A percentile compares a stretch with the other conserved stretches of the same genome.
Evolutionary conservation across 2,329 filamentous ascomycete species (phyloP).

Genomic region (Beauveria brongniartii): DNA sequence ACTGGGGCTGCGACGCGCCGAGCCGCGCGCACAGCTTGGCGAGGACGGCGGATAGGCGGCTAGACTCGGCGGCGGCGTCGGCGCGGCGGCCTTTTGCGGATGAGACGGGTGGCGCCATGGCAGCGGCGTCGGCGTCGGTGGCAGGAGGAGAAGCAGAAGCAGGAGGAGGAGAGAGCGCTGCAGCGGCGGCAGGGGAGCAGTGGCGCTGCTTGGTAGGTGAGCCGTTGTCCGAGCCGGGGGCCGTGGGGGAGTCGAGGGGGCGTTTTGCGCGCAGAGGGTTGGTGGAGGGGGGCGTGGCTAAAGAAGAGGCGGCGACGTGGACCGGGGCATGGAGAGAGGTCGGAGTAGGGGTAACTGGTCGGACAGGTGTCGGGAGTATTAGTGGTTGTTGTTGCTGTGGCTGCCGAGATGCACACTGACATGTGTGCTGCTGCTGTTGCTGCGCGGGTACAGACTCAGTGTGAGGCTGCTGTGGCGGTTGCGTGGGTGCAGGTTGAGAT

Average conservation of each 20-base stretch:
- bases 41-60: slow-evolving; percentile 21
- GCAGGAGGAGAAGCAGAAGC: neutral
- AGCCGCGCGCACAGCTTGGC: slow-evolving; percentile 25
- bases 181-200: neutral
- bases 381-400: neutral
- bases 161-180: neutral
- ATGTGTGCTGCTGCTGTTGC: too few species aligned
- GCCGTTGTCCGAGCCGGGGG: neutral
- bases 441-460: too few species aligned
- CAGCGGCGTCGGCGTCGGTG: neutral
- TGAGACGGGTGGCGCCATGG: neutral
- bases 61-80: slow-evolving; percentile 7
- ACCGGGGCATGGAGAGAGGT: neutral
- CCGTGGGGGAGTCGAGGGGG: neutral
- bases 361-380: neutral
- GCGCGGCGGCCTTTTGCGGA: slow-evolving; percentile 4
- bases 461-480: too few species aligned
- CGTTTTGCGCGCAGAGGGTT: neutral
- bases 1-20: slow-evolving; percentile 25
- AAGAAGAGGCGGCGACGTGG: neutral
- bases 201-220: neutral
- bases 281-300: neutral
- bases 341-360: neutral
- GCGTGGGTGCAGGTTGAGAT: neutral
- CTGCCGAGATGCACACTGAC: too few species aligned